Percentiles rank a stretch among this genome's conserved stretches.
Conservation (phyloP, 2,329 filamentous ascomycete genomes). For the Cladosporium sp. region DNA sequence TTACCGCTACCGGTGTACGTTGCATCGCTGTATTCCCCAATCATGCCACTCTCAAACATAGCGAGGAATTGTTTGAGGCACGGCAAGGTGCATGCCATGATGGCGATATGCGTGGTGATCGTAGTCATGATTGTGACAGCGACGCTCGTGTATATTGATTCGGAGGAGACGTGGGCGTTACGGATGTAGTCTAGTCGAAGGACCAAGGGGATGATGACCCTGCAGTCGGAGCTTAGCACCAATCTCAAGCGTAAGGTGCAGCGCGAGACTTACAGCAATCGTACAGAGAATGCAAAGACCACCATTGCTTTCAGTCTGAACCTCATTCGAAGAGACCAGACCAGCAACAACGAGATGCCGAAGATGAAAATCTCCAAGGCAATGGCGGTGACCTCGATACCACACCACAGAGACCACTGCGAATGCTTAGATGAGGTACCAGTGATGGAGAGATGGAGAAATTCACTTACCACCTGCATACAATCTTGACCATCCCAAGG, state of each 20-base stretch:
- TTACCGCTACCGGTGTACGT: slow-evolving; percentile 6
- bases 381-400: slow-evolving; percentile 15
- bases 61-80: slow-evolving; percentile 28
- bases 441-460: neutral
- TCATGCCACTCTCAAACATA: slow-evolving; percentile 16
- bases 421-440: neutral
- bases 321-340: slow-evolving; percentile 26
- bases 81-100: slow-evolving; percentile 27
- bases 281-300: slow-evolving; percentile 21
- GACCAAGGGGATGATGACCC: slow-evolving; percentile 2
- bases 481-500: slow-evolving; percentile 22
- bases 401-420: slow-evolving; percentile 18
- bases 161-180: slow-evolving; percentile 1
- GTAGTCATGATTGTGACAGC: slow-evolving; percentile 20
- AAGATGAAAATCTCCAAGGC: slow-evolving; percentile 22
- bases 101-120: slow-evolving; percentile 23
- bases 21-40: slow-evolving; percentile 5
- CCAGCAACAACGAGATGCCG: slow-evolving; percentile 19
- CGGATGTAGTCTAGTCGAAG: slow-evolving; percentile 8
- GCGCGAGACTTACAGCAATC: slow-evolving; percentile 20
- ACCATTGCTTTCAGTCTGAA: slow-evolving; percentile 19
- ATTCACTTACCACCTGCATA: slow-evolving; percentile 12
- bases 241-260: no score
- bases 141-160: slow-evolving; percentile 15
- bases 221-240: neutral